Percentiles rank a stretch among this genome's conserved stretches.
These are phyloP conservation scores for Lasiodiplodia sp. DNA, from an alignment of 2,329 filamentous ascomycete species.

Conservation along the genomic window DNA sequence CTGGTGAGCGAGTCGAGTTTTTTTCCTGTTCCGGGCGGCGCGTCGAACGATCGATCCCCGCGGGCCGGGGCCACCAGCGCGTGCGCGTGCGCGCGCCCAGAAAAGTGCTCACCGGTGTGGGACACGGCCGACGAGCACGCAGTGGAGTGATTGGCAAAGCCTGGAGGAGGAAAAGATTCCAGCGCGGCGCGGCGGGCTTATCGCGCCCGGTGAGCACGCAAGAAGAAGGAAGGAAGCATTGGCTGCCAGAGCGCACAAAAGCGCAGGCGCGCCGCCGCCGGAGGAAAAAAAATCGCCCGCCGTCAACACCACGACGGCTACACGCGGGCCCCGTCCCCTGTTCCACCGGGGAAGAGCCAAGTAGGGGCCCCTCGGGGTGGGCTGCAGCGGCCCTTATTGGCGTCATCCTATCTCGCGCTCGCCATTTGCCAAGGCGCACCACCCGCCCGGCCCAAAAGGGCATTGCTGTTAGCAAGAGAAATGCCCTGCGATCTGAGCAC, in stretches of 20 bases:
- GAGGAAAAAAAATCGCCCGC: neutral
- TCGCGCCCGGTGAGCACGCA: neutral
- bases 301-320: neutral
- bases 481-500: slow-evolving; percentile 24
- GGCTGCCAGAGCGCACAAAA: neutral
- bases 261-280: neutral
- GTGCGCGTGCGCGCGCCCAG: neutral
- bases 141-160: slow-evolving; percentile 1
- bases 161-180: neutral
- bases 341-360: neutral
- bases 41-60: slow-evolving; percentile 9
- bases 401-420: slow-evolving; percentile 9
- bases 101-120: slow-evolving; percentile 15
- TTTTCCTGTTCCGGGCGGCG: neutral
- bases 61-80: neutral
- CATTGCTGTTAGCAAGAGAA: slow-evolving; percentile 19
- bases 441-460: slow-evolving; percentile 3
- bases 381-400: neutral
- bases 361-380: slow-evolving; percentile 15
- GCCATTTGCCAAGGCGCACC: slow-evolving; percentile 19
- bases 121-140: slow-evolving; percentile 1
- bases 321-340: neutral
- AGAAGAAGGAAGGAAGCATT: neutral
- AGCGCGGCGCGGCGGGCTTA: neutral
- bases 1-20: neutral